A percentile compares a stretch with the other conserved stretches of the same genome.
phyloP scores from a whole-genome alignment of 495 filamentous ascomycete genomes.

The Penicillium coprophilum region DNA sequence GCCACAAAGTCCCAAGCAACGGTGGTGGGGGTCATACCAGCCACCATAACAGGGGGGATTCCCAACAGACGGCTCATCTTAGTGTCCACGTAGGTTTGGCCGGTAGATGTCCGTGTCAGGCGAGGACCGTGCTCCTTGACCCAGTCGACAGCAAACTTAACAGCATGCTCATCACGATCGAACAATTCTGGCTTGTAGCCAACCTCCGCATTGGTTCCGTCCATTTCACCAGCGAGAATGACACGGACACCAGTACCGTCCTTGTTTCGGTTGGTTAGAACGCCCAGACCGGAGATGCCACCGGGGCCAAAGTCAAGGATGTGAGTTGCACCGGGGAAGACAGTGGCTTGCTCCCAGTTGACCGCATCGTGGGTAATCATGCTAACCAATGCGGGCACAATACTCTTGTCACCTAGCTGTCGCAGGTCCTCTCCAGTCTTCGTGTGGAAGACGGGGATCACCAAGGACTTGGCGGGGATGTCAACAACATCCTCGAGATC shows the following conservation, averaged over 20 bases:
- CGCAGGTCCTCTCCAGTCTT: slow-evolving; percentile 80
- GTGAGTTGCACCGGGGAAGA: slow-evolving; percentile 86
- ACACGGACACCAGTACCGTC: slow-evolving; percentile 95
- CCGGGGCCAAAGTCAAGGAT: slow-evolving; percentile 95
- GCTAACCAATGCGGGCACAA: slow-evolving; percentile 80
- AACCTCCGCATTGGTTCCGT: slow-evolving; percentile 83
- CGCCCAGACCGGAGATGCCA: slow-evolving; percentile 91
- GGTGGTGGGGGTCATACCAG: slow-evolving; percentile 94
- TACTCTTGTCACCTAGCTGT: slow-evolving; percentile 56
- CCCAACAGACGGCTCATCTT: slow-evolving; percentile 95
- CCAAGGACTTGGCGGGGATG: slow-evolving; percentile 65
- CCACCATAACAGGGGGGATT: slow-evolving; percentile 86
- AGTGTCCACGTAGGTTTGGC: slow-evolving; percentile 89
- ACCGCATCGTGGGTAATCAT: slow-evolving; percentile 93
- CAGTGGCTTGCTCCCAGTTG: slow-evolving; percentile 91
- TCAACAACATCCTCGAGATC: slow-evolving; percentile 81
- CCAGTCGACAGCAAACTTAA: slow-evolving; percentile 97
- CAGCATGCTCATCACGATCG: slow-evolving; percentile 89
- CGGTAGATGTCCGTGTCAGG: slow-evolving; percentile 80
- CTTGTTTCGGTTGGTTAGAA: slow-evolving; percentile 97
- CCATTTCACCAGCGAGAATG: slow-evolving; percentile 87
- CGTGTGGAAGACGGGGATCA: slow-evolving; percentile 84
- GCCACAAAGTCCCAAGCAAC: slow-evolving; percentile 95
- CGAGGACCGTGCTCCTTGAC: slow-evolving; percentile 91
- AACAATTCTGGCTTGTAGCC: slow-evolving; percentile 98